Base-by-base conservation (phyloP, 768 basidiomycete genomes). In the Psilocybe cyanescens region DNA sequence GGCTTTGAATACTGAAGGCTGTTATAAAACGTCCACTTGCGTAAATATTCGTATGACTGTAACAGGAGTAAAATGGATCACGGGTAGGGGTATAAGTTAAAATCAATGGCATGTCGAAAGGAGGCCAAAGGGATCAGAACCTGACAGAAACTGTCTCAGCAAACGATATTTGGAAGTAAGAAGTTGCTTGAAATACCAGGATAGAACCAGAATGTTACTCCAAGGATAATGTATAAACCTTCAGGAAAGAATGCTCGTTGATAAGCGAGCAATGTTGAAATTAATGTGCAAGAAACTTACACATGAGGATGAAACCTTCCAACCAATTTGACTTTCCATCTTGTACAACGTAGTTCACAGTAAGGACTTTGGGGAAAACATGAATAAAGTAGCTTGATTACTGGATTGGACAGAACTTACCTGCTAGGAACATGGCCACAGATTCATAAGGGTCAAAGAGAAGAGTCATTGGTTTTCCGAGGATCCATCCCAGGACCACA, bases 391-490 rank as follows among this genome's bases (percentile, higher is more conserved):
- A 41, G 17, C 30, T 50, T 45, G 14, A 33, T 7, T 49, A 55
- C 5, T 6, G 60, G 12, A 41, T 29, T 14, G 44, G 16, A 16
- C 8, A 14, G 24, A 24, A 64, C 73, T 56, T 63, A 82, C 79
- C 80, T 41, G 79, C 68, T 14, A 83, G 72, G 71, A 83, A 83
- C 39, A 84, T 70, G 6, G 74, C 86, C 48, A 96, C 78, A 1
- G 91, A 90, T 77, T 96, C 92, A 71, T 91, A 95, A 2, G 94
- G 91, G 72, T 97, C 95, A 68, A 97, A 96, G 37, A 95, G 80
- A 57, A 96, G 78, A 14, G 87, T 88, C 56, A 92, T 71, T 8
- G 92, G 91, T 69, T 94, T 95, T 57, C 87, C 88, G 52, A 95
- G 76, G 24, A 85, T 84, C 95, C 94, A 97, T 3, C 81, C 93